These are phyloP conservation scores for Aspergillus puulaauensis DNA, from an alignment of 2,329 filamentous ascomycete species.

Conservation along the genomic window DNA sequence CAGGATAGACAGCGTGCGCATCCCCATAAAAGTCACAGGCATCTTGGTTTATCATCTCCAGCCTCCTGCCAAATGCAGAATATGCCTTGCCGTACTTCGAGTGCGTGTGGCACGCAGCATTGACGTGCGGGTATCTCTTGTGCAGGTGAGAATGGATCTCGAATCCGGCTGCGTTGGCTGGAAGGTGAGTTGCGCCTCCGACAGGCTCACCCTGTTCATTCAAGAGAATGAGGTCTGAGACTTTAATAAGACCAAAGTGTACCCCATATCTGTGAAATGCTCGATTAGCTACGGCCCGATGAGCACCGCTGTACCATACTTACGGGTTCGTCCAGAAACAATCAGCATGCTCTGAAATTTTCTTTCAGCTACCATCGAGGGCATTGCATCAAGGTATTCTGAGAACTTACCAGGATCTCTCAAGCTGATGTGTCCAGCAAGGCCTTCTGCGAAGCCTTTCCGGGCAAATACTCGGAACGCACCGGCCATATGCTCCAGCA, in stretches of 20 bases:
- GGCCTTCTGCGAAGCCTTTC: slow-evolving; percentile 19
- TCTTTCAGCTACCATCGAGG: too few species aligned
- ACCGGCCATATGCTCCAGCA: slow-evolving; percentile 43
- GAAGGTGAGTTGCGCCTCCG: slow-evolving; percentile 31
- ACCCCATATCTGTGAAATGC: slow-evolving; percentile 16
- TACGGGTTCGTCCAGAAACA: slow-evolving; percentile 42
- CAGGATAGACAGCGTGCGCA: slow-evolving; percentile 23
- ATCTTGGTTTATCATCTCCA: slow-evolving; percentile 47
- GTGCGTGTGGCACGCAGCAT: slow-evolving; percentile 47
- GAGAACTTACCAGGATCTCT: slow-evolving; percentile 25
- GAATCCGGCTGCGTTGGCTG: slow-evolving; percentile 48
- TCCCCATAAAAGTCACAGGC: slow-evolving; percentile 62
- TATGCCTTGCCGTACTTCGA: slow-evolving; percentile 46
- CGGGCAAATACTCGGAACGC: slow-evolving; percentile 33
- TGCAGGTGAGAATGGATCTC: slow-evolving; percentile 47
- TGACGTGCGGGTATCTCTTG: slow-evolving; percentile 58
- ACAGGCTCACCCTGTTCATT: slow-evolving; percentile 45
- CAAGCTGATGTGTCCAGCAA: slow-evolving; percentile 45
- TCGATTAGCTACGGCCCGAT: neutral
- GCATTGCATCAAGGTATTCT: too few species aligned
- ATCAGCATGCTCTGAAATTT: slow-evolving; percentile 22
- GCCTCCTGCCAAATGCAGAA: slow-evolving; percentile 41
- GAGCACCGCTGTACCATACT: neutral
- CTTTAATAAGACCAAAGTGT: slow-evolving; percentile 21
- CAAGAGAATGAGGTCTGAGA: slow-evolving; percentile 46